Evolutionary conservation across 495 filamentous ascomycete genomes (phyloP).

Genomic region (Lepidopterella palustris): DNA sequence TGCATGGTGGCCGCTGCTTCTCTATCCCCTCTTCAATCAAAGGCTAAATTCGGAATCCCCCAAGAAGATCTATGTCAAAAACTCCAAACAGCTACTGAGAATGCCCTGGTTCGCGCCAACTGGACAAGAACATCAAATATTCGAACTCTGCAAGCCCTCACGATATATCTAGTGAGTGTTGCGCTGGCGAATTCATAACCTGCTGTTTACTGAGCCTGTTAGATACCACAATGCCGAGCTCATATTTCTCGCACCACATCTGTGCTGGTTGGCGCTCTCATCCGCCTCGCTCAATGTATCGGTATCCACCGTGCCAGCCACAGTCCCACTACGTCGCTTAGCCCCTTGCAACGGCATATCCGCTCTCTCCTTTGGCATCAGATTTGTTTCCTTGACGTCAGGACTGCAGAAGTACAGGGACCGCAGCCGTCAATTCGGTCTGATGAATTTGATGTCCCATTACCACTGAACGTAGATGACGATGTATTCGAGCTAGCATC

Average conservation of each 20-base stretch:
- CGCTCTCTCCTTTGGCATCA: slow-evolving; percentile 28
- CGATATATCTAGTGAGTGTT: slow-evolving; percentile 24
- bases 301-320: slow-evolving; percentile 25
- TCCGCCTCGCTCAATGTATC: slow-evolving; percentile 27
- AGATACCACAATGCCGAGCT: slow-evolving; percentile 27
- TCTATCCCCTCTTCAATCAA: slow-evolving; percentile 22
- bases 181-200: neutral
- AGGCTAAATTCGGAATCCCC: slow-evolving; percentile 25
- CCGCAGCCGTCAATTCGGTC: slow-evolving; percentile 27
- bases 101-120: slow-evolving; percentile 23
- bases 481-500: slow-evolving; percentile 29
- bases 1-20: slow-evolving; percentile 28
- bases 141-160: slow-evolving; percentile 26
- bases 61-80: slow-evolving; percentile 26
- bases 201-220: neutral
- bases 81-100: slow-evolving; percentile 23
- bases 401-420: slow-evolving; percentile 27
- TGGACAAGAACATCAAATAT: slow-evolving; percentile 29
- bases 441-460: slow-evolving; percentile 27
- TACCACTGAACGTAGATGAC: slow-evolving; percentile 26
- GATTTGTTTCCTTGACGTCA: slow-evolving; percentile 28
- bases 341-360: slow-evolving; percentile 24
- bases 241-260: slow-evolving; percentile 28
- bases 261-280: slow-evolving; percentile 24
- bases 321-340: slow-evolving; percentile 16